Conservation (phyloP, 352 stramenopile species). For the Globisporangium nunn region DNA sequence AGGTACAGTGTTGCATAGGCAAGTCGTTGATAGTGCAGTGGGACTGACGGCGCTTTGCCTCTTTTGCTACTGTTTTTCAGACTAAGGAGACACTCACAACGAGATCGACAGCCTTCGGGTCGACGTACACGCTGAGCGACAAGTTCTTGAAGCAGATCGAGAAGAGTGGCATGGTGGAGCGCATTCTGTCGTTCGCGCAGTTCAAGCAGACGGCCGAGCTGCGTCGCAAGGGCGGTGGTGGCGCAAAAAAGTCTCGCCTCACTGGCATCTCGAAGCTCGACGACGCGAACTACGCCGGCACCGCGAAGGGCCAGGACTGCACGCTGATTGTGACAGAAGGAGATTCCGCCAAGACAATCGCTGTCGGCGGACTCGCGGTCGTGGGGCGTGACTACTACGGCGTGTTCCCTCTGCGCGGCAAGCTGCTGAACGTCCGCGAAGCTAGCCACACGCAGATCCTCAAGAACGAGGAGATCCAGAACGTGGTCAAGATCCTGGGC, state of each 20-base stretch:
- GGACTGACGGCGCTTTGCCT: neutral
- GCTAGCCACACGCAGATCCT: conserved; percentile 93
- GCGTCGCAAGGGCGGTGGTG: conserved; percentile 75
- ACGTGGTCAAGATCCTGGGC: conserved; percentile 95
- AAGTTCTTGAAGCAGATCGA: conserved; percentile 87
- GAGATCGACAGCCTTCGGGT: conserved; percentile 76
- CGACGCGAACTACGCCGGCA: conserved; percentile 95
- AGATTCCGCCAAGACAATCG: conserved; percentile 97
- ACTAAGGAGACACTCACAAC: conserved; percentile 97
- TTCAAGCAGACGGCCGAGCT: conserved; percentile 91
- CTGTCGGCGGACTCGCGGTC: conserved; percentile 94
- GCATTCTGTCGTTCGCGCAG: conserved; percentile 87
- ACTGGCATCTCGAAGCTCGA: conserved; percentile 95
- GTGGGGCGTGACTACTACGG: conserved; percentile 95
- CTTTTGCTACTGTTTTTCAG: conserved; percentile 15
- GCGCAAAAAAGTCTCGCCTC: conserved; percentile 78
- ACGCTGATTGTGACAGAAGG: conserved; percentile 99
- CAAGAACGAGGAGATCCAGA: conserved; percentile 97
- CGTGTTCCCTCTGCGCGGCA: conserved; percentile 96
- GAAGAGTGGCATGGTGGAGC: conserved; percentile 87
- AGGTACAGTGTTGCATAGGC: conserved; percentile 30
- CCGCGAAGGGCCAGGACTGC: conserved; percentile 85
- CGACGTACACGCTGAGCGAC: conserved; percentile 78
- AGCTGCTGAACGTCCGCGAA: conserved; percentile 99
- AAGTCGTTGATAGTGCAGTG: neutral